Evolutionary conservation across 495 filamentous ascomycete genomes (phyloP), one percentile per base, ranked within the genome.

Genomic region (Massariosphaeria phaeospora): DNA sequence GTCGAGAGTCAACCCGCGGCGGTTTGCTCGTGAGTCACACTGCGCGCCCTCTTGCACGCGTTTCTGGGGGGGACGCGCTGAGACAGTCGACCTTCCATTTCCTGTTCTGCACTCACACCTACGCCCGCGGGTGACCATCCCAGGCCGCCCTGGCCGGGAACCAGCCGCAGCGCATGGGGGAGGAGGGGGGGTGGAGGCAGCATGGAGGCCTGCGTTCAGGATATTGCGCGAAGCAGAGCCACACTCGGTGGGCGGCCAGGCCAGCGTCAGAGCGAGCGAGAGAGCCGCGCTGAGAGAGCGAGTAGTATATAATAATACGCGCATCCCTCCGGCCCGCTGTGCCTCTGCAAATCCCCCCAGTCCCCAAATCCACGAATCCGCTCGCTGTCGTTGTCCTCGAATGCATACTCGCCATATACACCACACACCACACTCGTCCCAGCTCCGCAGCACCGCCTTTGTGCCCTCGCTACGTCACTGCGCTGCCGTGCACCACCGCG

Each of bases 21-120:
- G 11, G 44, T 30, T 30, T 47, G 44, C 44, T 45, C n/a, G n/a
- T 60, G 56, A 60, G 56, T 60, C 56, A 60, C 55, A 57, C 52
- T 52, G 47, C 48, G 55, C 55, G 25, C 41, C 17, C 29, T 29
- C 50, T 34, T 27, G 33, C 52, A 48, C 44, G 44, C 56, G 51
- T 55, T 47, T 41, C 43, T 31, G 24, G 33, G 18, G 24, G 33
- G 18, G 10, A 20, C 18, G 6, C 13, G 18, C 50, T 62, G 59
- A 62, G 49, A 62, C 59, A 36, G 33, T 15, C 20, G 55, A 48
- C 52, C 31, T 29, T 52, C 31, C 25, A 24, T 33, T 34, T 38
- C 25, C 53, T 36, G 33, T 43, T 36, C 5, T 21, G 45, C 26
- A 45, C 15, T 15, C 35, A 26, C 27, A 17, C 12, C n/a, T 38